These are phyloP conservation scores for Lipomyces yamadae DNA, from an alignment of 805 yeast species.

Conservation along the genomic window DNA sequence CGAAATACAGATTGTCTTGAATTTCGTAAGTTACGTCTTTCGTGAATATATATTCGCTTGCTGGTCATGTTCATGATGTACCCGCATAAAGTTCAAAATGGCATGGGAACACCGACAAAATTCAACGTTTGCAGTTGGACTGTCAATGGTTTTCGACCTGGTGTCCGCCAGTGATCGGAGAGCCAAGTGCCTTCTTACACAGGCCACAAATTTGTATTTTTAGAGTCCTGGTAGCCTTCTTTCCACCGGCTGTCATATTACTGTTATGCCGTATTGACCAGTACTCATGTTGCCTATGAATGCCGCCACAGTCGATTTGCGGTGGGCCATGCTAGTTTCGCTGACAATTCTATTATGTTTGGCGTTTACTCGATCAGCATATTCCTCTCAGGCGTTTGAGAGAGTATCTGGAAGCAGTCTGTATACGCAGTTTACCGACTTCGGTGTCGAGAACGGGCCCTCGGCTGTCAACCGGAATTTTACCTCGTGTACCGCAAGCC, in stretches of 20 bases:
- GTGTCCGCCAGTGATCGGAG: background rate
- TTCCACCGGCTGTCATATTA: conserved; percentile 1
- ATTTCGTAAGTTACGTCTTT: too few species aligned
- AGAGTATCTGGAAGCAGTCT: background rate
- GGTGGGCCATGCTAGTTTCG: background rate
- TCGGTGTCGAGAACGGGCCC: background rate
- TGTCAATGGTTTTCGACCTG: background rate
- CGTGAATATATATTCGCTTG: too few species aligned
- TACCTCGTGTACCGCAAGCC: background rate
- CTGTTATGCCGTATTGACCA: background rate
- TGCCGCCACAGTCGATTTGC: background rate
- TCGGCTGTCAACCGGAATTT: background rate
- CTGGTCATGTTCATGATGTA: too few species aligned
- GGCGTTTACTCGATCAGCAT: background rate
- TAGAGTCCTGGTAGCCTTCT: background rate
- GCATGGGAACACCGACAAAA: too few species aligned
- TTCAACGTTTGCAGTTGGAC: too few species aligned
- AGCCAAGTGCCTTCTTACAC: background rate
- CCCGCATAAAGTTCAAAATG: too few species aligned
- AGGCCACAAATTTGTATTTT: background rate
- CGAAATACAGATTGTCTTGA: too few species aligned
- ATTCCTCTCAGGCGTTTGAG: background rate
- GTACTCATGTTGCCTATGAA: background rate
- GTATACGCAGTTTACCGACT: background rate
- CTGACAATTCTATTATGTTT: conserved; percentile 4